Conservation (phyloP, 1,284 basidiomycete genomes). For the Exobasidium rhododendri region DNA sequence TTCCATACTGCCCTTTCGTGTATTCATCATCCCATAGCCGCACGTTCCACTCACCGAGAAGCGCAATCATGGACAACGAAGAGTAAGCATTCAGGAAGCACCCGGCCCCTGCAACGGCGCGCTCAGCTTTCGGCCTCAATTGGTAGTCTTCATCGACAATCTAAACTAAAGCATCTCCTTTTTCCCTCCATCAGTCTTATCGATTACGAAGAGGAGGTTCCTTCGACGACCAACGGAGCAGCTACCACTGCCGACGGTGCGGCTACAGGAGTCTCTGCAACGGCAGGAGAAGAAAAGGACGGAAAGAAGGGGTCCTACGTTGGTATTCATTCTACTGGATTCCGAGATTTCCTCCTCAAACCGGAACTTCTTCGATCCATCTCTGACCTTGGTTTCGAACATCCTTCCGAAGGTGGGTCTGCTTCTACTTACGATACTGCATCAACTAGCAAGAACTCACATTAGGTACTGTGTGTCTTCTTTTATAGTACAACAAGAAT, state of each 20-base stretch:
- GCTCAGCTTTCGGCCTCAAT: not conserved
- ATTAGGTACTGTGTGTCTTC: not conserved
- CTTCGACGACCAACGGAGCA: slow-evolving; percentile 42
- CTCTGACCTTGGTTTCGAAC: slow-evolving; percentile 98
- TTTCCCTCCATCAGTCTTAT: slow-evolving; percentile 42
- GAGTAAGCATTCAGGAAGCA: slow-evolving; percentile 37
- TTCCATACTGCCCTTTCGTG: not conserved
- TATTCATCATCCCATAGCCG: not conserved
- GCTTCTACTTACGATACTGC: not conserved
- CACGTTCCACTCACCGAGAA: slow-evolving; percentile 15
- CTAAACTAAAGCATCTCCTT: not conserved
- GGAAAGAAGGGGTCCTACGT: slow-evolving; percentile 55
- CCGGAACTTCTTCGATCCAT: slow-evolving; percentile 95
- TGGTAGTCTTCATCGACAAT: not conserved
- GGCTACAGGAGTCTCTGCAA: slow-evolving; percentile 16
- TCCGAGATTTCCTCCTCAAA: slow-evolving; percentile 85
- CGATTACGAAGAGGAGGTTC: slow-evolving; percentile 55
- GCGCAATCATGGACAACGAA: slow-evolving; percentile 54
- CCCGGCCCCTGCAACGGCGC: not conserved
- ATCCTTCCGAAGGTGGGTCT: slow-evolving; percentile 90
- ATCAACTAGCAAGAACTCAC: not conserved
- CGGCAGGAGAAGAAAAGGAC: slow-evolving; percentile 41
- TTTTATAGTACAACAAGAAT: slow-evolving; percentile 91
- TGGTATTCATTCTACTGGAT: slow-evolving; percentile 55
- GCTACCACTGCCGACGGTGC: slow-evolving; percentile 28